phyloP scores from a whole-genome alignment of 116 monocot species.

The Iris pallida region DNA sequence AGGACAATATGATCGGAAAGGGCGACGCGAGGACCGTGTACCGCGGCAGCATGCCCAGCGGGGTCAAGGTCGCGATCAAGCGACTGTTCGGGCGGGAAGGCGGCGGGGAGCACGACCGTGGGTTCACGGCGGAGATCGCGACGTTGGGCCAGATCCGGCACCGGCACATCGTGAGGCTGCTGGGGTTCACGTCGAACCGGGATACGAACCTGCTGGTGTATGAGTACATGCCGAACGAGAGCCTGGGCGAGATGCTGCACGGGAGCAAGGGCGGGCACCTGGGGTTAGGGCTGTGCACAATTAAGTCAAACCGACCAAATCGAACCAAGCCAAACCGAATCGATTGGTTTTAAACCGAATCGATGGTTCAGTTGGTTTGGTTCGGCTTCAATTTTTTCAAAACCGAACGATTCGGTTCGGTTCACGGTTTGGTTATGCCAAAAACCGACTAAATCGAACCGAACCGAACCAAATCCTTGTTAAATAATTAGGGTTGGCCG shows the following conservation, averaged over 20 bases:
- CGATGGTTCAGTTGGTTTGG: too few species aligned
- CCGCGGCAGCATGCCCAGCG: conserved; percentile 50
- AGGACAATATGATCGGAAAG: conserved; percentile 92
- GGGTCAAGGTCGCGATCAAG: conserved; percentile 74
- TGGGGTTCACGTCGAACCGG: conserved; percentile 73
- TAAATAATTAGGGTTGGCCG: too few species aligned
- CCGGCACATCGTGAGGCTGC: conserved; percentile 78
- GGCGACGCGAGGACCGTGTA: conserved; percentile 96
- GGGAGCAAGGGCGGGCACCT: conserved; percentile 74
- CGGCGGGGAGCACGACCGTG: conserved; percentile 51
- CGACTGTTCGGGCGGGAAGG: conserved; percentile 36
- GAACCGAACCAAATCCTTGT: too few species aligned
- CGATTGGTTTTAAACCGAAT: too few species aligned
- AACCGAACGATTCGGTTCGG: too few species aligned
- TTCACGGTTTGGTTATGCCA: too few species aligned
- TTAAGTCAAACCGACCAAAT: too few species aligned
- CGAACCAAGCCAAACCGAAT: too few species aligned
- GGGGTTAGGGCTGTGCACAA: too few species aligned
- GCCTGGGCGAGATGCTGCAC: conserved; percentile 87
- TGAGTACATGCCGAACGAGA: conserved; percentile 94
- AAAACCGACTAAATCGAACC: too few species aligned
- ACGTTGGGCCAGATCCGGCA: conserved; percentile 87
- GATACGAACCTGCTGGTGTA: conserved; percentile 81
- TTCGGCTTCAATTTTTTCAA: too few species aligned
- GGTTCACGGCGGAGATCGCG: conserved; percentile 84